Percentiles rank a stretch among this genome's conserved stretches.
Conservation (phyloP, 2,329 filamentous ascomycete genomes). For the Colletotrichum horii region DNA sequence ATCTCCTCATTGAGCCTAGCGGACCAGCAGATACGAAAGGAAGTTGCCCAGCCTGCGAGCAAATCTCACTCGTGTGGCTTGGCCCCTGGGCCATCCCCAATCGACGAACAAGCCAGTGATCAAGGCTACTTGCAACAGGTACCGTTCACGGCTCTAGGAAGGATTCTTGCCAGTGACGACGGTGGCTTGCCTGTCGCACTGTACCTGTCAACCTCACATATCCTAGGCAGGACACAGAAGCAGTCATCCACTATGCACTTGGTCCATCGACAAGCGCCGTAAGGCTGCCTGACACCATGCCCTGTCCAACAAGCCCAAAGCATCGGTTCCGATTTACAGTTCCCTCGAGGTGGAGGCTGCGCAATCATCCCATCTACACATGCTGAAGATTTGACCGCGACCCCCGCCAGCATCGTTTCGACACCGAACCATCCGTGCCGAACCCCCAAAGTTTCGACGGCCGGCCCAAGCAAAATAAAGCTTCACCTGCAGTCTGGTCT, state of each 20-base stretch:
- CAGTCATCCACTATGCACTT: not conserved
- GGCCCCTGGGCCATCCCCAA: not conserved
- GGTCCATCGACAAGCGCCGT: not conserved
- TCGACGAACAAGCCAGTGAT: not conserved
- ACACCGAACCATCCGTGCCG: not conserved
- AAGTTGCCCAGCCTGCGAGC: not conserved
- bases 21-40: not conserved
- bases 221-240: not conserved
- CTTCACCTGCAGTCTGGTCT: not conserved
- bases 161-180: not conserved
- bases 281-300: not conserved
- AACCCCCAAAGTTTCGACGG: not conserved
- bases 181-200: not conserved
- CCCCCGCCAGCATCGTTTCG: not conserved
- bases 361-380: not conserved
- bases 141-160: not conserved
- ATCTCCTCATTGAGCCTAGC: not conserved
- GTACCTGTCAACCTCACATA: not conserved
- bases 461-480: not conserved
- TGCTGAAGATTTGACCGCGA: not conserved
- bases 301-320: not conserved
- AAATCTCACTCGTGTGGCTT: not conserved
- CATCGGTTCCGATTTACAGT: not conserved
- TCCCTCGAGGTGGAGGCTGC: not conserved
- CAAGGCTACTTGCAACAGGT: not conserved